Conservation (phyloP, 106 monocot species). For the Xerophyta viscosa region DNA sequence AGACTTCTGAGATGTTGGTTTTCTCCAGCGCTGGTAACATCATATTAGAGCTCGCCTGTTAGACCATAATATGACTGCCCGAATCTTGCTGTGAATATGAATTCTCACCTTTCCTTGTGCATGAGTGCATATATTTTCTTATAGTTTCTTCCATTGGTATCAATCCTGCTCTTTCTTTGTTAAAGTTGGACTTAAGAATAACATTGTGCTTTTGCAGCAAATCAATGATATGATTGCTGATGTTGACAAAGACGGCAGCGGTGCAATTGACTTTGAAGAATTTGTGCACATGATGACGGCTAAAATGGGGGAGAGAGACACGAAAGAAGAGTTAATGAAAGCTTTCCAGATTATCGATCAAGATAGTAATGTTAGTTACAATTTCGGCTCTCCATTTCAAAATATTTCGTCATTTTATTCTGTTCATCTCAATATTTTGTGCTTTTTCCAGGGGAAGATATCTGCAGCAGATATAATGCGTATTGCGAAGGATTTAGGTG, state of each 20-base stretch:
- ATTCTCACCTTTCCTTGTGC: too few species aligned
- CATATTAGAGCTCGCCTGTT: too few species aligned
- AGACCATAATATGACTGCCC: too few species aligned
- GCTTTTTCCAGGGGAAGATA: conserved; percentile 61
- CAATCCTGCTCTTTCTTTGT: too few species aligned
- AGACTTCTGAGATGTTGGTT: too few species aligned
- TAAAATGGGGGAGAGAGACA: conserved; percentile 93
- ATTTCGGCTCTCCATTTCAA: conserved; percentile 1
- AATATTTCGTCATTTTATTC: not conserved
- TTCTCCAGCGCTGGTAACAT: too few species aligned
- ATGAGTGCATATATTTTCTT: too few species aligned
- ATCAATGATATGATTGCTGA: conserved; percentile 83
- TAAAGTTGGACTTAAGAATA: not conserved
- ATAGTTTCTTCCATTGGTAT: too few species aligned
- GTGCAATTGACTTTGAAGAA: conserved; percentile 92
- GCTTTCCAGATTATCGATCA: conserved; percentile 85
- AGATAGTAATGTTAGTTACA: conserved; percentile 84
- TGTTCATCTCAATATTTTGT: not conserved
- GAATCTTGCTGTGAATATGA: too few species aligned
- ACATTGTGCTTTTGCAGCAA: conserved; percentile 44
- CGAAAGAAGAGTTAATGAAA: conserved; percentile 68
- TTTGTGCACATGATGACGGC: conserved; percentile 90
- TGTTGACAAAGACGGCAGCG: conserved; percentile 93
- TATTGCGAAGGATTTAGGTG: conserved; percentile 68
- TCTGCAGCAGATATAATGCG: conserved; percentile 62